Evolutionary conservation across 192 early-diverging fungal species (phyloP).

Genomic region (Backusella westeae): DNA sequence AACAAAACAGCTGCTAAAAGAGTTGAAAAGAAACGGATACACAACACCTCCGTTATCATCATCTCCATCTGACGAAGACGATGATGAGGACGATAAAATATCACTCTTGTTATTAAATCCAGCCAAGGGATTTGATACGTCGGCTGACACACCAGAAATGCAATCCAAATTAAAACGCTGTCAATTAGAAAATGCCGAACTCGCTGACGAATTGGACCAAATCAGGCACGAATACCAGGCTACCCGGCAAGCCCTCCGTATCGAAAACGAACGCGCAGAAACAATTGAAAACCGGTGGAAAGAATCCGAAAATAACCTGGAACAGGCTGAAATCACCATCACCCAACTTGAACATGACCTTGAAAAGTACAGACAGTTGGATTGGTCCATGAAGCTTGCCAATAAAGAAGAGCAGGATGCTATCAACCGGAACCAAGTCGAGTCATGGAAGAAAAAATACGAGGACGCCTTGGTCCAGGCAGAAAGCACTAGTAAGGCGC

Average conservation of each 20-base stretch:
- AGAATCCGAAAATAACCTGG: conserved; percentile 1
- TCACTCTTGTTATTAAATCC: neutral
- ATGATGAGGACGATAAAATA: neutral
- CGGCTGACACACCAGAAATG: neutral
- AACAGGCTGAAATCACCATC: conserved; percentile 7
- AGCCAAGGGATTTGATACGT: neutral
- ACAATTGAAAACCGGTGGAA: conserved; percentile 10
- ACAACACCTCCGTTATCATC: neutral
- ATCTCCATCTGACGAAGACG: neutral
- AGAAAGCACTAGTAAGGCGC: neutral
- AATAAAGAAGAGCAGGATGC: neutral
- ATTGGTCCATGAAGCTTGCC: neutral
- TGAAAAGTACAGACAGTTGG: neutral
- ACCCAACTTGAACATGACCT: neutral
- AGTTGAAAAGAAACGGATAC: neutral
- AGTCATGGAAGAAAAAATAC: neutral
- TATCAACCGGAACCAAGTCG: neutral
- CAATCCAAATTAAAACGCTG: neutral
- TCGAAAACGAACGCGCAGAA: conserved; percentile 14
- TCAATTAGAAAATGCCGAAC: neutral
- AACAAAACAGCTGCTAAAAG: neutral
- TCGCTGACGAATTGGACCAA: conserved; percentile 10
- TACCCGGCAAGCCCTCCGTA: neutral
- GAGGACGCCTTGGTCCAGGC: neutral
- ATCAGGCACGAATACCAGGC: conserved; percentile 3